Percentiles rank a stretch among this genome's conserved stretches.
Evolutionary conservation across 768 basidiomycete genomes (phyloP).

Genomic region (Termitomyces sp.): DNA sequence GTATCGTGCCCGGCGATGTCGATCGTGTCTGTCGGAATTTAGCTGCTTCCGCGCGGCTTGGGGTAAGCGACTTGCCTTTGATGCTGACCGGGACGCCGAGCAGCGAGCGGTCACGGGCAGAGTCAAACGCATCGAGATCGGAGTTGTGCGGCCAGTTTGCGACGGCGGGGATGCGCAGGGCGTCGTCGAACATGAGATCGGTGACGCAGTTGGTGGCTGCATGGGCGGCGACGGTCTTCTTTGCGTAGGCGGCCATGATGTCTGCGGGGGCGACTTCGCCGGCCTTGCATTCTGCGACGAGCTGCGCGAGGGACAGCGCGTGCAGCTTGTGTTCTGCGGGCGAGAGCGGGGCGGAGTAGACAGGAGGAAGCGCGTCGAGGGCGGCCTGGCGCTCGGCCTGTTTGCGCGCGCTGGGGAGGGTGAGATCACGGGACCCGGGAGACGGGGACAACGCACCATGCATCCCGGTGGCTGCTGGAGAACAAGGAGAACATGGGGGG

Average conservation of each 20-base stretch:
- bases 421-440: not conserved
- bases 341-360: constrained; percentile 36
- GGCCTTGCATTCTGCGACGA: constrained; percentile 38
- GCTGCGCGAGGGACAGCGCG: constrained; percentile 40
- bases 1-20: constrained; percentile 54
- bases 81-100: constrained; percentile 67
- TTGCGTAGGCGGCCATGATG: constrained; percentile 48
- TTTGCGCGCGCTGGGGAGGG: constrained; percentile 32
- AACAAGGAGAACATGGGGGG: constrained; percentile 13
- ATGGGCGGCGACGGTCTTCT: constrained; percentile 49
- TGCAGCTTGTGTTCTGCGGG: constrained; percentile 41
- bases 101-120: constrained; percentile 37
- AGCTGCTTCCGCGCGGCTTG: not conserved
- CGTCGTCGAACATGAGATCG: constrained; percentile 55
- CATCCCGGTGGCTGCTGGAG: constrained; percentile 12
- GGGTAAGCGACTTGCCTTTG: constrained; percentile 41
- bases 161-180: constrained; percentile 30
- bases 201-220: constrained; percentile 61
- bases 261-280: constrained; percentile 34
- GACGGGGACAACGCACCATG: constrained; percentile 27
- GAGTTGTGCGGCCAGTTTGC: constrained; percentile 34
- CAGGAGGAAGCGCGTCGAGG: constrained; percentile 33
- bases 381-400: constrained; percentile 38
- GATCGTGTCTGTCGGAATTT: constrained; percentile 31
- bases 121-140: constrained; percentile 31